Base-by-base conservation (phyloP, 768 basidiomycete species). In the Rickenella mellea region DNA sequence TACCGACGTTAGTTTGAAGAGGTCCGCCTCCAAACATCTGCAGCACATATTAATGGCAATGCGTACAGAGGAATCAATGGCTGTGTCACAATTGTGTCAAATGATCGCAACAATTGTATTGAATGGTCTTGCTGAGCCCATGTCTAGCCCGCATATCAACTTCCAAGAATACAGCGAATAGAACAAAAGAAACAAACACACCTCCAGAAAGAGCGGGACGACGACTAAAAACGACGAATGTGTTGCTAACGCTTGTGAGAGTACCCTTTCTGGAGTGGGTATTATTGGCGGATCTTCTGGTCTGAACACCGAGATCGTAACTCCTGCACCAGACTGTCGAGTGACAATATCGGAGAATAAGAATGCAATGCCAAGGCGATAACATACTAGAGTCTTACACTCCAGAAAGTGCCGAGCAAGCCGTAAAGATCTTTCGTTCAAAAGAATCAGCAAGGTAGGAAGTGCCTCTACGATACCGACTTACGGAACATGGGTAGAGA, bases 141-240 rank as follows among this genome's bases (percentile, higher is more conserved):
- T 15, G 49, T 47, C 58, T 59, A 19, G 2, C 25, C 25, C 4
- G 15, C n/a, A 32, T 27, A 32, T 19, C 6, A 32, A 40, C 1
- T 19, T 35, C 14, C 39, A 2, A 17, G 11, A 17, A n/a, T 14
- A 22, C 11, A 39, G 17, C 21, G 26, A n/a, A n/a, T 14, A 14
- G 21, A 8, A 7, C 30, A 15, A 38, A 19, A 2, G 12, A 9
- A 7, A 12, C 22, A 5, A 1, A 27, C 43, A 2, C 41, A 63
- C 64, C 52, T 65, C 60, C 9, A 65, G 33, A 41, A 65, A 60
- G 2, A 54, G 43, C 0, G 64, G 64, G 4, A 62, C 59, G 39
- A 50, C 55, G 24, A 48, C 52, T 5, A 55, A 46, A n/a, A 60
- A n/a, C n/a, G n/a, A n/a, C n/a, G n/a, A n/a, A n/a, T n/a, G n/a